Base-by-base conservation (phyloP, 176 grass and related monocot genomes). In the Oryza glaberrima region DNA sequence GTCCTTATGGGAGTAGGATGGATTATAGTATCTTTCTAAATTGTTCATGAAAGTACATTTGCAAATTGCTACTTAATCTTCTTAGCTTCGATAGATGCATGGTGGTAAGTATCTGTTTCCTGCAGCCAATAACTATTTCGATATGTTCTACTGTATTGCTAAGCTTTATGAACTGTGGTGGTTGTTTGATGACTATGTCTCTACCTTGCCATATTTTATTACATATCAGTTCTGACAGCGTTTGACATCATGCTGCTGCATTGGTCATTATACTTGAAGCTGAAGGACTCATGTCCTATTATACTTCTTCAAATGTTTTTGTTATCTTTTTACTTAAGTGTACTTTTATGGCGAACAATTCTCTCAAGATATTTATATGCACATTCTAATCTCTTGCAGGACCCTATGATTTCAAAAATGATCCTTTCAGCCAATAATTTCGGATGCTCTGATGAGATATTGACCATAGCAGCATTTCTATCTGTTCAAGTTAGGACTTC, bases 331-430 rank as follows among this genome's bases (percentile, higher is more conserved):
- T 79, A 40, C n/a, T 66, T 52, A 52, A 4, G 13, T 61, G 56
- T 22, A 61, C 2, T 61, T 66, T 73, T 28, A 9, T 30, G 3
- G 38, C 63, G 65, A 78, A 40, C 12, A 82, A 36, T 47, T 20
- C 19, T 83, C 34, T 44, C 70, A 69, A 80, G 6, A 74, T 14
- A 75, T 70, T 70, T 16, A 66, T 75, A 49, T 76, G 60, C 28
- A 73, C 75, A 38, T 71, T 22, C 67, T 75, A 66, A 73, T 91
- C 17, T 77, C 65, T 65, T 92, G 49, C 84, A 98, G 96, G 96
- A 98, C 61, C 96, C 96, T 66, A 94, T 95, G 93, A 91, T 98
- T 49, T 95, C 96, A 16, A 98, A 95, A 95, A 98, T 98, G 93
- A 87, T 98, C 67, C 80, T 98, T 67, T 90, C 93, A 82, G 89